Conservation (phyloP, 108 stramenopile genomes). For the Schizochytrium sp. region DNA sequence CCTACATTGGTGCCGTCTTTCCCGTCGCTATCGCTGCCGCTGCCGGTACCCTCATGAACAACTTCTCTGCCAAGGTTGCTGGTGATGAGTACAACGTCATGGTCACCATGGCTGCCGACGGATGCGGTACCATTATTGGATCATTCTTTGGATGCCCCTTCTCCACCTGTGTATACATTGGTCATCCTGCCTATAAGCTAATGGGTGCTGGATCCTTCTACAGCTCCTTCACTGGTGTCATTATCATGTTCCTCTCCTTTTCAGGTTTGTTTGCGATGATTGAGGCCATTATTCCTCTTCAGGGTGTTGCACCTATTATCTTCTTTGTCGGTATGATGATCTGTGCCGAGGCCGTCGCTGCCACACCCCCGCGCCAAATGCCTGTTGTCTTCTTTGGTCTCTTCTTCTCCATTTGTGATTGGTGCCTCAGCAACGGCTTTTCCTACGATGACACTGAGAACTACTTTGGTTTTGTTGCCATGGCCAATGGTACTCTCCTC, state of each 20-base stretch:
- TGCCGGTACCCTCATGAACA: constrained; percentile 65
- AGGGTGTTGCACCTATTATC: constrained; percentile 70
- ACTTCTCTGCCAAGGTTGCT: constrained; percentile 76
- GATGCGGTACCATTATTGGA: constrained; percentile 79
- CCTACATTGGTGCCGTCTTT: constrained; percentile 77
- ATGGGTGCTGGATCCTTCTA: constrained; percentile 77
- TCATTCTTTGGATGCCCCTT: constrained; percentile 79
- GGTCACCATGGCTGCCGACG: constrained; percentile 80
- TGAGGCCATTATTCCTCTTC: constrained; percentile 58
- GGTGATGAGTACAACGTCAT: constrained; percentile 79
- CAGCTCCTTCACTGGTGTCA: constrained; percentile 73
- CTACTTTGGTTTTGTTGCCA: constrained; percentile 38
- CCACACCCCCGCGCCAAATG: constrained; percentile 70
- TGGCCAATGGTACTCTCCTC: constrained; percentile 29
- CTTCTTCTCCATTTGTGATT: constrained; percentile 64
- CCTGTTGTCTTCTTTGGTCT: constrained; percentile 73
- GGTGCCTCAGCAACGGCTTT: not conserved
- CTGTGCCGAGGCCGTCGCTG: constrained; percentile 69
- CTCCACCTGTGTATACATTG: constrained; percentile 81
- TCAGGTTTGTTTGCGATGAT: constrained; percentile 70
- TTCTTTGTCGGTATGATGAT: constrained; percentile 79
- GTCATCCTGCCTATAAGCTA: constrained; percentile 81
- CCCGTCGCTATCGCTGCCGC: constrained; percentile 74
- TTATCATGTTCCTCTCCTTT: constrained; percentile 67
- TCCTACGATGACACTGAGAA: not conserved